A percentile compares a stretch with the other conserved stretches of the same genome.
These are phyloP conservation scores for Xylariaceae sp. DNA, from an alignment of 2,329 filamentous ascomycete genomes.

Conservation along the genomic window DNA sequence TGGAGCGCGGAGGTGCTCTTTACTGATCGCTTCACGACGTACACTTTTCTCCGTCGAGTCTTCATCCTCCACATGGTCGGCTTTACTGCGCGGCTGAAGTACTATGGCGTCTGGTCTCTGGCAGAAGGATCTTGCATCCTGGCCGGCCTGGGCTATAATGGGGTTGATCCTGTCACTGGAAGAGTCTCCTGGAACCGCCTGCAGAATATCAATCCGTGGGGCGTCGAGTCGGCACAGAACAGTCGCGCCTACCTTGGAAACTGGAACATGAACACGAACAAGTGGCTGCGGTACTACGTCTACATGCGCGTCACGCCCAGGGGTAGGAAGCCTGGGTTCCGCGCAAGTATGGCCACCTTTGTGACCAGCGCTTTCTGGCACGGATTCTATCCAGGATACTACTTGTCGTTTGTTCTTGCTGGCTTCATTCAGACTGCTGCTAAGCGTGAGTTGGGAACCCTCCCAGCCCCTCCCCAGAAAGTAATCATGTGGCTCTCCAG, in stretches of 20 bases:
- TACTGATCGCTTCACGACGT: slow-evolving; percentile 56
- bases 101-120: slow-evolving; percentile 92
- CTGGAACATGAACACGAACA: slow-evolving; percentile 99
- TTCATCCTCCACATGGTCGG: slow-evolving; percentile 79
- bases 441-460: slow-evolving; percentile 61
- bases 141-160: slow-evolving; percentile 88
- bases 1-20: slow-evolving; percentile 61
- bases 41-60: slow-evolving; percentile 63
- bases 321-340: slow-evolving; percentile 93
- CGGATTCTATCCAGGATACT: slow-evolving; percentile 96
- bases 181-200: slow-evolving; percentile 83
- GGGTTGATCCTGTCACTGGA: slow-evolving; percentile 75
- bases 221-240: slow-evolving; percentile 86
- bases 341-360: slow-evolving; percentile 90
- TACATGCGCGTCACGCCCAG: slow-evolving; percentile 92
- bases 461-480: background rate
- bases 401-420: slow-evolving; percentile 80
- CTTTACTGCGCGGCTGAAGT: slow-evolving; percentile 78
- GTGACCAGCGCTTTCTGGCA: slow-evolving; percentile 95
- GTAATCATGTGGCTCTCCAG: too few species aligned
- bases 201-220: slow-evolving; percentile 80
- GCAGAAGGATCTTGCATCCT: slow-evolving; percentile 94
- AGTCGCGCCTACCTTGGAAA: slow-evolving; percentile 82
- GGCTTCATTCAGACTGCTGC: slow-evolving; percentile 88
- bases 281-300: slow-evolving; percentile 92